phyloP scores from a whole-genome alignment of 2,329 filamentous ascomycete genomes.

The Aureobasidium sp. region DNA sequence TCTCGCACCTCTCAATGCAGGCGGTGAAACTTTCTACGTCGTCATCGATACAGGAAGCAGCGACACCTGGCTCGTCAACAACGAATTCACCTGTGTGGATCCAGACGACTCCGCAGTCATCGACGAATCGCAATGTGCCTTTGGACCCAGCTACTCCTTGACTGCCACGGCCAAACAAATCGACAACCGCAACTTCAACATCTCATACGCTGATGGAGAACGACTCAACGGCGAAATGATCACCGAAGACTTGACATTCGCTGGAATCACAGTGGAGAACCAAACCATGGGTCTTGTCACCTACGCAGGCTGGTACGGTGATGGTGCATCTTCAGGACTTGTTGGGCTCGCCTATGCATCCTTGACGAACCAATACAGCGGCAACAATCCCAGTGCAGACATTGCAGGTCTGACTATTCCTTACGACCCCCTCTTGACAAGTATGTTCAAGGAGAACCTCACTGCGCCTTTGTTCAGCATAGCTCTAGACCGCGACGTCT shows the following conservation, averaged over 20 bases:
- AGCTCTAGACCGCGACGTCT: conserved; percentile 30
- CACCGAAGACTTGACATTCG: conserved; percentile 35
- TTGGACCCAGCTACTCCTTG: conserved; percentile 24
- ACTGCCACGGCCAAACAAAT: conserved; percentile 30
- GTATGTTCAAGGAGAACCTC: conserved; percentile 37
- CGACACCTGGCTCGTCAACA: conserved; percentile 37
- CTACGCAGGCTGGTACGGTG: conserved; percentile 25
- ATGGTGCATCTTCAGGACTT: conserved; percentile 35
- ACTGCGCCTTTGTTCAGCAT: conserved; percentile 41
- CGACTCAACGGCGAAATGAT: conserved; percentile 33
- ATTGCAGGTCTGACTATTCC: conserved; percentile 18
- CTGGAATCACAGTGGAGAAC: conserved; percentile 34
- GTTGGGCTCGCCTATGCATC: conserved; percentile 44
- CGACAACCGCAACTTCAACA: conserved; percentile 33
- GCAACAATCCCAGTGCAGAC: conserved; percentile 20
- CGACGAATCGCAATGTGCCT: conserved; percentile 21
- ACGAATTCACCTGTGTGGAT: conserved; percentile 28
- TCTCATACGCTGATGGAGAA: conserved; percentile 36
- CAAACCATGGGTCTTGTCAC: conserved; percentile 41
- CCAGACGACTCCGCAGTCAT: neutral
- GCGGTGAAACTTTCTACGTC: conserved; percentile 26
- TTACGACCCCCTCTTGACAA: conserved; percentile 44
- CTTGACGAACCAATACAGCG: conserved; percentile 35
- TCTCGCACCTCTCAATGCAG: conserved; percentile 22
- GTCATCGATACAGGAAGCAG: conserved; percentile 41